A percentile compares a stretch with the other conserved stretches of the same genome.
These are phyloP conservation scores for Solanum corneliomulleri DNA, from an alignment of 257 asterid species.

Conservation along the genomic window DNA sequence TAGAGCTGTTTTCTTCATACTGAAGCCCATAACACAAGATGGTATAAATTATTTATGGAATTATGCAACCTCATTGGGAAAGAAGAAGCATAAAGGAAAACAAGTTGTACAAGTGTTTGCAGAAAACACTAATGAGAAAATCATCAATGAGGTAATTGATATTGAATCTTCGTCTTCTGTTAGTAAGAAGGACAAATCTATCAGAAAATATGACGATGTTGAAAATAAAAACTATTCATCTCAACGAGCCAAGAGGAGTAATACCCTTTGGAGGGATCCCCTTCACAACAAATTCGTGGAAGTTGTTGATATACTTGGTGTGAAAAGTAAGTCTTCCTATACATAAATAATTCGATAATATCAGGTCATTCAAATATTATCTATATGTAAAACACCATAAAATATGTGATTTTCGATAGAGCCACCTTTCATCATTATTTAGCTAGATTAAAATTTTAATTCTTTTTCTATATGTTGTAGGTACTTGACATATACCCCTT, in stretches of 20 bases:
- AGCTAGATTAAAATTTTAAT: background rate
- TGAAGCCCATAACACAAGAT: slow-evolving; percentile 29
- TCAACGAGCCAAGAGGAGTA: slow-evolving; percentile 11
- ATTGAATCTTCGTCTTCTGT: background rate
- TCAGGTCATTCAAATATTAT: background rate
- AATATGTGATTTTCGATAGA: background rate
- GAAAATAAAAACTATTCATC: background rate
- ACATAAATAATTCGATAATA: too few species aligned
- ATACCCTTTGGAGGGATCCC: slow-evolving; percentile 38
- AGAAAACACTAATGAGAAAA: background rate
- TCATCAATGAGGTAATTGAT: background rate
- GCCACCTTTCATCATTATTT: too few species aligned
- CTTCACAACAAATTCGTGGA: slow-evolving; percentile 54
- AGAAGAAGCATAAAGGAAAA: background rate
- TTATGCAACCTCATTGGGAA: slow-evolving; percentile 13
- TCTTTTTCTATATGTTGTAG: too few species aligned
- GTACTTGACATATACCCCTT: background rate
- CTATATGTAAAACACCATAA: background rate
- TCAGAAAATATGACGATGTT: background rate
- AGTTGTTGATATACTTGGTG: slow-evolving; percentile 40
- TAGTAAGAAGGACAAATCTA: background rate
- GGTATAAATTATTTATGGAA: slow-evolving; percentile 44
- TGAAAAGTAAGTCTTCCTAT: slow-evolving; percentile 25
- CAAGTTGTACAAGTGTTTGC: slow-evolving; percentile 2
- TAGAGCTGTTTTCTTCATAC: slow-evolving; percentile 29